Percentiles rank a stretch among this genome's conserved stretches.
Evolutionary conservation across 2,329 filamentous ascomycete species (phyloP).

Genomic region (Botrytis pseudocinerea): DNA sequence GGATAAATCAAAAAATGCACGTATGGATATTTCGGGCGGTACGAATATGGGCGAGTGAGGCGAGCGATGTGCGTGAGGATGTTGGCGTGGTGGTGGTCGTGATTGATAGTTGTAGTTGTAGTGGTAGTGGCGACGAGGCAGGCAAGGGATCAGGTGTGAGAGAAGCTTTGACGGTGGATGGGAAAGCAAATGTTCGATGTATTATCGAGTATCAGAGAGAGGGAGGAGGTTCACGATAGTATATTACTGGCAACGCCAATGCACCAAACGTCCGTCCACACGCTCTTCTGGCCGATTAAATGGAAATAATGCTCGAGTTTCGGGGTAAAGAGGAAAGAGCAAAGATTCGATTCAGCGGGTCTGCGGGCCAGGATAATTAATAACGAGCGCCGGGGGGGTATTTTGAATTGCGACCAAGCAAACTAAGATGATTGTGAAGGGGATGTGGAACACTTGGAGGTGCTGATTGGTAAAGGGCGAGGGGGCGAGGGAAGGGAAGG

Average conservation of each 20-base stretch:
- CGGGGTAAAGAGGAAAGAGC: not conserved
- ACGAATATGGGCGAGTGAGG: not conserved
- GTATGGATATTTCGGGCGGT: not conserved
- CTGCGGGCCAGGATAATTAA: conserved; percentile 2
- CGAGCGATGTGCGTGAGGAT: not conserved
- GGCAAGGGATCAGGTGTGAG: not conserved
- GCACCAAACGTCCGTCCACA: not conserved
- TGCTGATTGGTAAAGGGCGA: not conserved
- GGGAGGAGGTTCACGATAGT: conserved; percentile 16
- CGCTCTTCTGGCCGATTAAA: not conserved
- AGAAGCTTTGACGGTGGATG: not conserved
- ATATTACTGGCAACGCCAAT: conserved; percentile 1
- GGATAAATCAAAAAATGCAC: not conserved
- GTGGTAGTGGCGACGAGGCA: no score
- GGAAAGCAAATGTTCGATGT: not conserved
- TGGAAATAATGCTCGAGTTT: not conserved
- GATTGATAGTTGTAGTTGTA: not conserved
- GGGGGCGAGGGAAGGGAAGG: not conserved
- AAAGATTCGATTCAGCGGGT: conserved; percentile 8
- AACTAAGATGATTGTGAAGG: not conserved
- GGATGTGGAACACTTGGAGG: not conserved
- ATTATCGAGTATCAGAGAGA: not conserved
- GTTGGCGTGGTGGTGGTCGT: not conserved
- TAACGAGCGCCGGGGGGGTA: not conserved
- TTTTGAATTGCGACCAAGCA: not conserved